Conservation (phyloP, 495 filamentous ascomycete species). For the Lindgomyces ingoldianus region DNA sequence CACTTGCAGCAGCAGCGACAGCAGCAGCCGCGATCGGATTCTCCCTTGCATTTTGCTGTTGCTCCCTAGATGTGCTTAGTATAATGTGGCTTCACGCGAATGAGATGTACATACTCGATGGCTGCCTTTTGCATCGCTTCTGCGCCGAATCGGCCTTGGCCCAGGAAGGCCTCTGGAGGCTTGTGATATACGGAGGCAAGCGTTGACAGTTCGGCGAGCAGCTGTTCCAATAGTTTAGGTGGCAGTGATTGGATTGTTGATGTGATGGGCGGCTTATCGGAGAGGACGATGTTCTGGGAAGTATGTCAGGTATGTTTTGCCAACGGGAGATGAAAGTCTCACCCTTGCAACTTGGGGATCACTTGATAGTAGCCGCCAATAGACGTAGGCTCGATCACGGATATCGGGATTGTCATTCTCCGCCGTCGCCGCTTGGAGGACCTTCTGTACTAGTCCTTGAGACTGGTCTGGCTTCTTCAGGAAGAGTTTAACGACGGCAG, state of each 20-base stretch:
- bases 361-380: constrained; percentile 95
- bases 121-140: constrained; percentile 93
- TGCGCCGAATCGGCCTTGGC: constrained; percentile 88
- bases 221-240: constrained; percentile 75
- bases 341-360: constrained; percentile 85
- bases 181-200: constrained; percentile 99
- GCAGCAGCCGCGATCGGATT: constrained; percentile 89
- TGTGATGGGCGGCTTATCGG: constrained; percentile 89
- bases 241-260: constrained; percentile 90
- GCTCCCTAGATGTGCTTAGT: constrained; percentile 57
- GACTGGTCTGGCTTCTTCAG: constrained; percentile 88
- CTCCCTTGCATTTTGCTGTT: constrained; percentile 85
- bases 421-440: constrained; percentile 85
- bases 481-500: constrained; percentile 95
- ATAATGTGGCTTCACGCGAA: constrained; percentile 15
- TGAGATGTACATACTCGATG: constrained; percentile 66
- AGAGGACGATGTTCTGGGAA: constrained; percentile 78
- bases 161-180: constrained; percentile 92
- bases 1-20: constrained; percentile 64
- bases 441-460: constrained; percentile 88
- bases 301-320: constrained; percentile 2
- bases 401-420: constrained; percentile 98
- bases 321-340: constrained; percentile 13
- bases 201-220: constrained; percentile 89
- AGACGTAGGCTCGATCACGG: constrained; percentile 94